phyloP scores from a whole-genome alignment of 2,329 filamentous ascomycete genomes.

The Colletotrichum sp. region DNA sequence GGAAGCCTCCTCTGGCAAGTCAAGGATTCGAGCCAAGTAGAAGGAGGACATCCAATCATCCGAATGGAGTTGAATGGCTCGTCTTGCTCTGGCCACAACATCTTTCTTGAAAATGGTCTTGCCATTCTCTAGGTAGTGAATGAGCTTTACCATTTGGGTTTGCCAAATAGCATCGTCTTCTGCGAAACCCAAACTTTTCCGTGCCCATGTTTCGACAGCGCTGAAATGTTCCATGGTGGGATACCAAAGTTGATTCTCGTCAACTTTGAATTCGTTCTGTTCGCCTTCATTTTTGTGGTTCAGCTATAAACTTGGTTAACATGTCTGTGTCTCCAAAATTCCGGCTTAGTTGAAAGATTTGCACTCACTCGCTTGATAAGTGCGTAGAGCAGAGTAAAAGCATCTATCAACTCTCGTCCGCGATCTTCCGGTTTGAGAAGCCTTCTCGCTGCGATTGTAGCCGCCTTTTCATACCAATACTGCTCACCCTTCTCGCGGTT shows the following conservation, averaged over 20 bases:
- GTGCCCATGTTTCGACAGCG: neutral
- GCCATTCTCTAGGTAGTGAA: neutral
- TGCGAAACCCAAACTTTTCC: neutral
- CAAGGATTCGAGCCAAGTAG: neutral
- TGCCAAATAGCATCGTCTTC: neutral
- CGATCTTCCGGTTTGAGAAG: neutral
- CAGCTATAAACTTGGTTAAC: neutral
- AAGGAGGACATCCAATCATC: neutral
- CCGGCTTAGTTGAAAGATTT: rapidly evolving
- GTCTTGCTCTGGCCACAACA: neutral
- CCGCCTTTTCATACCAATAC: neutral
- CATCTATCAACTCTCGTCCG: neutral
- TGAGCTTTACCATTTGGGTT: neutral
- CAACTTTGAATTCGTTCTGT: neutral
- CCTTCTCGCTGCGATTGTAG: neutral
- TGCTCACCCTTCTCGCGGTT: neutral
- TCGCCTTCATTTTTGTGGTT: neutral
- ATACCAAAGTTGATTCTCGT: neutral
- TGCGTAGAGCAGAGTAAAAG: neutral
- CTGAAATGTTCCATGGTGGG: neutral
- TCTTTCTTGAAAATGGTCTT: neutral
- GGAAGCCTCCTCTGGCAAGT: neutral
- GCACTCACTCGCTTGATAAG: neutral
- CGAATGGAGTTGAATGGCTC: neutral
- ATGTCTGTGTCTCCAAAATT: neutral